Conservation (phyloP, 257 asterid genomes). For the Buddleja alternifolia region DNA sequence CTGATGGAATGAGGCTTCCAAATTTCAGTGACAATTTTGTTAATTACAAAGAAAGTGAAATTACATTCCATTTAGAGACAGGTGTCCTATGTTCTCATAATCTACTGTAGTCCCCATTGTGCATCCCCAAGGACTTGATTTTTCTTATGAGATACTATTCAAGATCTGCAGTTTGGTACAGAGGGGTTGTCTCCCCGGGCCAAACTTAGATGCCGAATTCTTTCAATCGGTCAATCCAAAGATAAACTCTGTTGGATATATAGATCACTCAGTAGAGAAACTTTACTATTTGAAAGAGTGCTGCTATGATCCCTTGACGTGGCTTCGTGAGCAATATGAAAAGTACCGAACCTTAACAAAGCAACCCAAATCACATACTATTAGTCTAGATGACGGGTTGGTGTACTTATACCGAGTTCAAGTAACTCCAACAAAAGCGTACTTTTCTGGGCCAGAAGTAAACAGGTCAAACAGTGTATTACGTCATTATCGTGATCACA, state of each 20-base stretch:
- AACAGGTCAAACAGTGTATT: conserved; percentile 82
- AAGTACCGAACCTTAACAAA: conserved; percentile 40
- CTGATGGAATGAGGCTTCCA: conserved; percentile 57
- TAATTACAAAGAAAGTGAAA: conserved; percentile 53
- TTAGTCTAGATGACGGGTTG: conserved; percentile 69
- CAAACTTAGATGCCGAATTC: conserved; percentile 55
- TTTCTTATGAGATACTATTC: conserved; percentile 69
- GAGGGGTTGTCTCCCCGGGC: conserved; percentile 83
- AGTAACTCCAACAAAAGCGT: conserved; percentile 86
- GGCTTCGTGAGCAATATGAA: conserved; percentile 63
- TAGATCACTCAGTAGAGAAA: conserved; percentile 74
- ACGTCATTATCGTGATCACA: conserved; percentile 51
- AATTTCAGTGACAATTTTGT: conserved; percentile 55
- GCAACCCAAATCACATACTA: conserved; percentile 63
- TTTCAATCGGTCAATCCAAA: conserved; percentile 57
- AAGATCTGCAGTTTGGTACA: conserved; percentile 77
- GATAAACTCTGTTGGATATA: conserved; percentile 32
- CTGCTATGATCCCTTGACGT: conserved; percentile 75
- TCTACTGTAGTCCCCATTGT: conserved; percentile 70
- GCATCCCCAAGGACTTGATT: conserved; percentile 38
- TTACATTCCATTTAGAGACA: conserved; percentile 38
- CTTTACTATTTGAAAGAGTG: conserved; percentile 65
- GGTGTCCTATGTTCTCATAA: conserved; percentile 49
- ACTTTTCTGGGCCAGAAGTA: conserved; percentile 82
- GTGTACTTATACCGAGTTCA: conserved; percentile 82